A percentile compares a stretch with the other conserved stretches of the same genome.
Conservation (phyloP, 2,329 filamentous ascomycete species). For the Emydomyces testavorans region DNA sequence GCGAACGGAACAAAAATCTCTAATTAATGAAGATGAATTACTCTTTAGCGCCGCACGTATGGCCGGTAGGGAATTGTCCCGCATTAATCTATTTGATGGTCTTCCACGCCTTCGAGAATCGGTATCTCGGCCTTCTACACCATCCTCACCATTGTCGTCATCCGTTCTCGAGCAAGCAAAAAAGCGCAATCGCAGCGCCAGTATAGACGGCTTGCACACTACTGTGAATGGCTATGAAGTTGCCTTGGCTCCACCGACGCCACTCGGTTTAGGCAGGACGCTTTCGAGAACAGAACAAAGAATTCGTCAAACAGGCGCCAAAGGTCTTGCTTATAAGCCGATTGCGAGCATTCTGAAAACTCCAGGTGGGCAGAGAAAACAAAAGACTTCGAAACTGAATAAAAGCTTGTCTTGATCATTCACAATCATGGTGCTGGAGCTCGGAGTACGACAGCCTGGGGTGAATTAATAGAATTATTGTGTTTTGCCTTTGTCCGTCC, state of each 20-base stretch:
- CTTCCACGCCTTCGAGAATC: slow-evolving; percentile 20
- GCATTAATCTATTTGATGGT: slow-evolving; percentile 26
- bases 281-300: slow-evolving; percentile 36
- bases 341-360: slow-evolving; percentile 6
- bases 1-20: slow-evolving; percentile 9
- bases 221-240: slow-evolving; percentile 32
- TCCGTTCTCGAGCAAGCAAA: slow-evolving; percentile 5
- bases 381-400: not conserved
- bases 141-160: slow-evolving; percentile 5
- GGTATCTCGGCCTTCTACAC: slow-evolving; percentile 13
- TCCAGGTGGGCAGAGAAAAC: slow-evolving; percentile 5
- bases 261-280: slow-evolving; percentile 29
- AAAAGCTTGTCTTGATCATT: not conserved
- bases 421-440: not conserved
- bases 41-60: slow-evolving; percentile 33
- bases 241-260: slow-evolving; percentile 30
- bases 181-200: slow-evolving; percentile 8
- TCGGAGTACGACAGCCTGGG: not conserved
- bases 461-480: slow-evolving; percentile 17
- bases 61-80: slow-evolving; percentile 30
- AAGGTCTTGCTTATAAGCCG: slow-evolving; percentile 30
- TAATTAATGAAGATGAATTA: slow-evolving; percentile 34
- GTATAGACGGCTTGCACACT: slow-evolving; percentile 17
- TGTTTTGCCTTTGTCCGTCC: not conserved
- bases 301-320: slow-evolving; percentile 34